phyloP scores from a whole-genome alignment of 2,329 filamentous ascomycete species.

The Dothideomycetidae sp. region DNA sequence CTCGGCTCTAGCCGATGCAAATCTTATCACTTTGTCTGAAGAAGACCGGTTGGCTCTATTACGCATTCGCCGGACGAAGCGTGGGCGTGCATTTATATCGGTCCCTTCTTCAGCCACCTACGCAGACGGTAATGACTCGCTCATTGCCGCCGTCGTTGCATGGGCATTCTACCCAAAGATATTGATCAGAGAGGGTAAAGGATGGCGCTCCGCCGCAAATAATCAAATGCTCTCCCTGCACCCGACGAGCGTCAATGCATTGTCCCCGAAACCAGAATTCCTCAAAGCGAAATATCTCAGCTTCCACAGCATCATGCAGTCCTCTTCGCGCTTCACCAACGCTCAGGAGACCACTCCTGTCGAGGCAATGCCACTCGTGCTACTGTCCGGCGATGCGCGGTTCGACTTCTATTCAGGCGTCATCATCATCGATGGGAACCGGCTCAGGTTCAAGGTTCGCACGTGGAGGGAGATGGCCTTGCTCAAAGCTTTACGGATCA shows the following conservation, averaged over 20 bases:
- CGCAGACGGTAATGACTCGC: slow-evolving; percentile 65
- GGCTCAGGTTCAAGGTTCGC: slow-evolving; percentile 65
- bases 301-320: slow-evolving; percentile 97
- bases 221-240: slow-evolving; percentile 83
- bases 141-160: slow-evolving; percentile 70
- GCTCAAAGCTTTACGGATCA: slow-evolving; percentile 63
- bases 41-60: slow-evolving; percentile 58
- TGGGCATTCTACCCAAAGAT: slow-evolving; percentile 96
- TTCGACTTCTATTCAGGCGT: slow-evolving; percentile 86
- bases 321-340: slow-evolving; percentile 66
- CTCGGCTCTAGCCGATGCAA: slow-evolving; percentile 70
- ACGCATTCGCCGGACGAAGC: slow-evolving; percentile 49
- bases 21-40: slow-evolving; percentile 60
- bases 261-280: slow-evolving; percentile 12
- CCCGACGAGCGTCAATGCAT: slow-evolving; percentile 76
- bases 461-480: slow-evolving; percentile 87
- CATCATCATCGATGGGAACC: slow-evolving; percentile 73
- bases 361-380: slow-evolving; percentile 64
- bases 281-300: slow-evolving; percentile 63
- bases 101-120: slow-evolving; percentile 60
- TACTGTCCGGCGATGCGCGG: slow-evolving; percentile 79
- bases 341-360: slow-evolving; percentile 60
- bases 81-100: slow-evolving; percentile 63
- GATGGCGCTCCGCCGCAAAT: slow-evolving; percentile 81
- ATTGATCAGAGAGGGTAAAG: slow-evolving; percentile 68